Evolutionary conservation across 2,329 filamentous ascomycete genomes (phyloP).

Genomic region (Trichophyton simii): DNA sequence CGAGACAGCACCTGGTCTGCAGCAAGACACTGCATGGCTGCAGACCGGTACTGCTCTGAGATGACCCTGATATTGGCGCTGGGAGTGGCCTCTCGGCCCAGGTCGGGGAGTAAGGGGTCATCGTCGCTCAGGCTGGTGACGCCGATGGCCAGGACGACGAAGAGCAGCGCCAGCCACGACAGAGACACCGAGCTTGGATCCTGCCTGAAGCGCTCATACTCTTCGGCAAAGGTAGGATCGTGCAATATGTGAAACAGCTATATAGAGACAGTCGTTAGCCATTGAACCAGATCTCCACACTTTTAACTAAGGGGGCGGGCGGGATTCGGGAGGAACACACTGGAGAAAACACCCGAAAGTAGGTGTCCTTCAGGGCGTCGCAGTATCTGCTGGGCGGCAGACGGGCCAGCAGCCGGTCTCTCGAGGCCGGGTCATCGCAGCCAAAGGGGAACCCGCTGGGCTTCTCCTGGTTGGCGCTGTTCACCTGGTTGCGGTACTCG

Average conservation of each 20-base stretch:
- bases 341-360: conserved; percentile 29
- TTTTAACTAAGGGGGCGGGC: neutral
- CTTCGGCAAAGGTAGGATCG: conserved; percentile 29
- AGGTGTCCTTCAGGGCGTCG: conserved; percentile 25
- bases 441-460: conserved; percentile 24
- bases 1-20: conserved; percentile 29
- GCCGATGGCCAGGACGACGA: conserved; percentile 28
- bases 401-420: conserved; percentile 21
- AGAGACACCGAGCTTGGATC: conserved; percentile 24
- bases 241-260: conserved; percentile 32
- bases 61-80: conserved; percentile 27
- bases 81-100: conserved; percentile 26
- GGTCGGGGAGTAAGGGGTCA: conserved; percentile 25
- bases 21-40: conserved; percentile 28
- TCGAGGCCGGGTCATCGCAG: conserved; percentile 17
- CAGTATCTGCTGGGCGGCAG: conserved; percentile 27
- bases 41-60: conserved; percentile 27
- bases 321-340: conserved; percentile 16
- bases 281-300: neutral
- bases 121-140: conserved; percentile 27
- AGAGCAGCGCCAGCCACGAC: conserved; percentile 30
- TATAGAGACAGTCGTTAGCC: neutral
- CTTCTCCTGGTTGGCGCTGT: conserved; percentile 21
- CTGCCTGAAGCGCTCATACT: conserved; percentile 28
- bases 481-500: conserved; percentile 19